Conservation (phyloP, 1,284 basidiomycete genomes). For the Somion occarium region DNA sequence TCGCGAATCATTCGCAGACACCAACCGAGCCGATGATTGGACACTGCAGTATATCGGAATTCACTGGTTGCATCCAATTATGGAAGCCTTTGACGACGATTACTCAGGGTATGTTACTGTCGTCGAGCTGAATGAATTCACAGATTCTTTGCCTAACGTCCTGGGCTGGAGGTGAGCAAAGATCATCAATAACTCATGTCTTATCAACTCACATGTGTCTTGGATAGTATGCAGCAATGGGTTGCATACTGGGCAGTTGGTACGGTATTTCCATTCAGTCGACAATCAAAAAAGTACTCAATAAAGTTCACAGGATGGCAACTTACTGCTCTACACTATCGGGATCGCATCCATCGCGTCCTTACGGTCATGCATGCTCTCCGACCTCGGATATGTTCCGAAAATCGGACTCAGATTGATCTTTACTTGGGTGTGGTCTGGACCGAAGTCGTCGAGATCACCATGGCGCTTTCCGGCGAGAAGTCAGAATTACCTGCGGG, state of each 20-base stretch:
- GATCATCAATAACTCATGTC: slow-evolving; percentile 13
- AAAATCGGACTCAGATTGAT: slow-evolving; percentile 14
- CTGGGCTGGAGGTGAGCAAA: slow-evolving; percentile 25
- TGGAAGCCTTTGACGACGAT: slow-evolving; percentile 46
- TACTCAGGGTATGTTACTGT: slow-evolving; percentile 42
- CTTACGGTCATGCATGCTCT: slow-evolving; percentile 18
- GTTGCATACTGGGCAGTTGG: slow-evolving; percentile 13
- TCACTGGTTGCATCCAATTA: slow-evolving; percentile 36
- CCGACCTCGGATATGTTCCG: slow-evolving; percentile 10
- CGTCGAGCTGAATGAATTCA: slow-evolving; percentile 42
- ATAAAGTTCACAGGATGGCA: slow-evolving; percentile 18
- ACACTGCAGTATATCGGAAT: slow-evolving; percentile 37
- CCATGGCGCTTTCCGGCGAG: slow-evolving; percentile 6
- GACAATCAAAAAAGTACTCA: no score
- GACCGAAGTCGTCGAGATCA: slow-evolving; percentile 3
- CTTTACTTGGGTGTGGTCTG: slow-evolving; percentile 14
- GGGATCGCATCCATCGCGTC: slow-evolving; percentile 14
- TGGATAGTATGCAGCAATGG: slow-evolving; percentile 27
- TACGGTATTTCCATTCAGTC: slow-evolving; percentile 1
- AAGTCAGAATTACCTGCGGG: background rate
- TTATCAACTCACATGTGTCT: slow-evolving; percentile 6
- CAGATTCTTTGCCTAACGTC: slow-evolving; percentile 17
- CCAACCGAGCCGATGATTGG: no score
- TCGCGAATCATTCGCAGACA: no score
- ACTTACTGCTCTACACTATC: slow-evolving; percentile 14